Evolutionary conservation across 129 eudicot genomes (phyloP).

Genomic region (Lactuca sativa): DNA sequence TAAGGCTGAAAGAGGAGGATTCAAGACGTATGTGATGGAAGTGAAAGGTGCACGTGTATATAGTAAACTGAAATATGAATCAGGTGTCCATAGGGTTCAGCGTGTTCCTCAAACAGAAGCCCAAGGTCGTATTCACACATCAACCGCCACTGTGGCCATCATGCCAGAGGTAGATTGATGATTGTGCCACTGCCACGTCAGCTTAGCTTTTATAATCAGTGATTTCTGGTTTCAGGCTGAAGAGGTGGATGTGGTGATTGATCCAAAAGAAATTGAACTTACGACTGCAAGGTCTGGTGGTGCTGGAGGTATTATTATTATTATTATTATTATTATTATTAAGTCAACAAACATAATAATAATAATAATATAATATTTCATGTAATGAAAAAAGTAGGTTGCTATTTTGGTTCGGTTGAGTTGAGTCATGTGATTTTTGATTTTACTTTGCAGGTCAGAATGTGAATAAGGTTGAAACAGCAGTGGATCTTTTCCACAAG

Average conservation of each 20-base stretch:
- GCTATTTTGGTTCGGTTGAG: too few relatives aligned
- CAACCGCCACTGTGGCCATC: constrained; percentile 98
- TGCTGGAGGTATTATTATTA: constrained; percentile 87
- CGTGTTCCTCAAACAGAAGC: constrained; percentile 99
- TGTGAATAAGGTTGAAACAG: constrained; percentile 99
- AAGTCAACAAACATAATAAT: too few relatives aligned
- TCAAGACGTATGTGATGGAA: constrained; percentile 93
- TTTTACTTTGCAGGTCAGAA: constrained; percentile 77
- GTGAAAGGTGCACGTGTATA: constrained; percentile 89
- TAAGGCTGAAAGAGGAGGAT: constrained; percentile 98
- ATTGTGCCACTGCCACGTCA: background rate
- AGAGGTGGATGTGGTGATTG: constrained; percentile 95
- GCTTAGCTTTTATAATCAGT: background rate
- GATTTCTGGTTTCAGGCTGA: constrained; percentile 60
- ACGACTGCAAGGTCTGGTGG: constrained; percentile 99
- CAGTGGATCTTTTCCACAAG: constrained; percentile 92
- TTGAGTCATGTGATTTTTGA: background rate
- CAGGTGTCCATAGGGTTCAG: constrained; percentile 98
- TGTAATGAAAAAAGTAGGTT: background rate
- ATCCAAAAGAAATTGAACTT: constrained; percentile 98
- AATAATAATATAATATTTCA: too few relatives aligned
- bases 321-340: too few relatives aligned
- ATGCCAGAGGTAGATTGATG: constrained; percentile 83
- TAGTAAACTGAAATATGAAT: constrained; percentile 95
- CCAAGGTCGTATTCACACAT: constrained; percentile 99